Conservation (phyloP, 768 basidiomycete genomes). For the Leccinum subtestaceum region DNA sequence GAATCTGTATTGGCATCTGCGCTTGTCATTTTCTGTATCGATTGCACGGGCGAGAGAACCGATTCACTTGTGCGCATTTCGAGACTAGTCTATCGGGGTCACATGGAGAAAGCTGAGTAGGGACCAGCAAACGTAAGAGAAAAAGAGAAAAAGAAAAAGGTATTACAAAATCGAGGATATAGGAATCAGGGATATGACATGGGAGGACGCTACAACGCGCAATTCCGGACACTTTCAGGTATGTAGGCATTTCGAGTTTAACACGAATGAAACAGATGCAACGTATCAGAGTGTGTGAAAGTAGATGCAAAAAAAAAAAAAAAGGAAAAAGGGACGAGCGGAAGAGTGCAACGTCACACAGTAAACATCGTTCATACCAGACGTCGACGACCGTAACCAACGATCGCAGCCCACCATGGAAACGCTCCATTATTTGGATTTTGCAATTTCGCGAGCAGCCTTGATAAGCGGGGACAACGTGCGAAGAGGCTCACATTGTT, state of each 20-base stretch:
- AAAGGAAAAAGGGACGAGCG: neutral
- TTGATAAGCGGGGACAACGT: slow-evolving; percentile 89
- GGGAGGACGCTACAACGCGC: slow-evolving; percentile 9
- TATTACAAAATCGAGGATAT: slow-evolving; percentile 34
- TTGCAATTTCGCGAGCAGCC: slow-evolving; percentile 84
- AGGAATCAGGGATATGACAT: slow-evolving; percentile 12
- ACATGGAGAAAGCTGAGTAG: slow-evolving; percentile 12
- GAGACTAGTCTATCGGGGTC: slow-evolving; percentile 25
- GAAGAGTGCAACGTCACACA: neutral
- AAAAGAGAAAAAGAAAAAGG: slow-evolving; percentile 8
- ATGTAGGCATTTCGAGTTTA: slow-evolving; percentile 15
- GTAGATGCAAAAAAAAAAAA: slow-evolving; percentile 20
- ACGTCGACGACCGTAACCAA: neutral
- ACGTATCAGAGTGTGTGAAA: slow-evolving; percentile 13
- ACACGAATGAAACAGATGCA: slow-evolving; percentile 16
- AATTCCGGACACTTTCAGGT: slow-evolving; percentile 15
- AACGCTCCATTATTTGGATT: slow-evolving; percentile 40
- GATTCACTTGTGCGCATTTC: slow-evolving; percentile 14
- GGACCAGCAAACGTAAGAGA: slow-evolving; percentile 12
- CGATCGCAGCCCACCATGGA: neutral
- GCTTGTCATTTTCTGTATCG: neutral
- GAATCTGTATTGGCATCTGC: neutral
- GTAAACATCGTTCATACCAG: slow-evolving; percentile 15
- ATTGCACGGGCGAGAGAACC: slow-evolving; percentile 9
- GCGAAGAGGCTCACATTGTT: slow-evolving; percentile 79